Evolutionary conservation across 345 rosid species (phyloP).

Genomic region (Psidium friedrichsthalianum): DNA sequence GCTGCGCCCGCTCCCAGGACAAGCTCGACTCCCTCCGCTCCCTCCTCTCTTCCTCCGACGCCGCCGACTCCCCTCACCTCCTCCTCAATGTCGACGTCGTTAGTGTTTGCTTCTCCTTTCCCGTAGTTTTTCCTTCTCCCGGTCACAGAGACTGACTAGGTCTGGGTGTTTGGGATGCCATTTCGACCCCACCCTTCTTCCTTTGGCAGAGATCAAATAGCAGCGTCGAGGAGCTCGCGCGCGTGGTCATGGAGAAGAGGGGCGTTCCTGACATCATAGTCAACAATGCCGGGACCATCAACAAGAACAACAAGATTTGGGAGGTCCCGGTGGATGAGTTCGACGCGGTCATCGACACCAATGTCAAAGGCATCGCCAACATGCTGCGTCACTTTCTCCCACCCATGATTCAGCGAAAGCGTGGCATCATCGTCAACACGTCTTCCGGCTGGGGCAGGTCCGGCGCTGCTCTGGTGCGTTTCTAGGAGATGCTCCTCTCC

Average conservation of each 20-base stretch:
- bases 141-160: background rate
- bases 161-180: background rate
- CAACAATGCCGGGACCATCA: constrained; percentile 91
- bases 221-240: constrained; percentile 71
- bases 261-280: constrained; percentile 86
- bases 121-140: background rate
- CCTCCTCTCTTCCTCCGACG: constrained; percentile 30
- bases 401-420: constrained; percentile 63
- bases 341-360: constrained; percentile 80
- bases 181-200: background rate
- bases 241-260: constrained; percentile 62
- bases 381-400: constrained; percentile 88
- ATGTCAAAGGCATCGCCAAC: constrained; percentile 78
- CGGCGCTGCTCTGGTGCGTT: constrained; percentile 82
- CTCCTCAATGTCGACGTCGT: constrained; percentile 75
- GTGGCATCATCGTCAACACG: constrained; percentile 75
- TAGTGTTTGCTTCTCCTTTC: background rate
- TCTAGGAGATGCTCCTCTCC: background rate
- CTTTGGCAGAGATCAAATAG: constrained; percentile 41
- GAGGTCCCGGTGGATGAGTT: constrained; percentile 88
- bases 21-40: constrained; percentile 59
- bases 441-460: constrained; percentile 99
- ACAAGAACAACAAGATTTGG: constrained; percentile 86
- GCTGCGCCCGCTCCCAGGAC: constrained; percentile 80
- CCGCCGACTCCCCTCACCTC: constrained; percentile 28